Evolutionary conservation across 2,329 filamentous ascomycete genomes (phyloP).

Genomic region (Stemphylium vesicarium): DNA sequence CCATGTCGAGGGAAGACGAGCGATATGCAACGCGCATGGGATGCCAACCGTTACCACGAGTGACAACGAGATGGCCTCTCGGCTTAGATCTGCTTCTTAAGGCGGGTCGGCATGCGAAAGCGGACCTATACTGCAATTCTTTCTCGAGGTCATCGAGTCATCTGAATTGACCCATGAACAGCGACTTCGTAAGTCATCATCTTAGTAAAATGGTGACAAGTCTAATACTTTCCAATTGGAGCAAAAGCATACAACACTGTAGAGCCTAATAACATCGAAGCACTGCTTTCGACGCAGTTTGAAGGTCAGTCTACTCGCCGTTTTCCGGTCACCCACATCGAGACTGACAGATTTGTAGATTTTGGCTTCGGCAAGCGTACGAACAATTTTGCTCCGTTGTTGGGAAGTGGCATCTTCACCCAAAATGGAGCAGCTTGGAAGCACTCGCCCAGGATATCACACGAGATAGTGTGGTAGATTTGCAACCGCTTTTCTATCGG

Average conservation of each 20-base stretch:
- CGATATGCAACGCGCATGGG: background rate
- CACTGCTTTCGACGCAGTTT: background rate
- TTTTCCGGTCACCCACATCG: background rate
- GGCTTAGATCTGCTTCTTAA: background rate
- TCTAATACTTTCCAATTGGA: background rate
- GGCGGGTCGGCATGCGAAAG: background rate
- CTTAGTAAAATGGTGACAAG: background rate
- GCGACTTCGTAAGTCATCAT: background rate
- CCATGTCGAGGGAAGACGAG: background rate
- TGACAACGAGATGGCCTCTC: background rate
- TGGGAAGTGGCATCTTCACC: constrained; percentile 24
- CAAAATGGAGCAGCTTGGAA: constrained; percentile 33
- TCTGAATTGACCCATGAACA: background rate
- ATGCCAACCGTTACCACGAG: background rate
- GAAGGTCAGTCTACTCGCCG: background rate
- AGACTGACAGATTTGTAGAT: background rate
- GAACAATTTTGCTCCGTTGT: constrained; percentile 7
- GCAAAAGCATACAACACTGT: background rate
- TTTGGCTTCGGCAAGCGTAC: constrained; percentile 10
- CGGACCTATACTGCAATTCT: background rate
- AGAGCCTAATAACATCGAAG: background rate
- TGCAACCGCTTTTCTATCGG: constrained; percentile 49
- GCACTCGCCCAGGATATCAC: constrained; percentile 9
- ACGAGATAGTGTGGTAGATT: constrained; percentile 23
- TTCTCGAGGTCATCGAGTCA: background rate